Evolutionary conservation across 2,329 filamentous ascomycete genomes (phyloP).

Genomic region (Calonectria multiphialidica): DNA sequence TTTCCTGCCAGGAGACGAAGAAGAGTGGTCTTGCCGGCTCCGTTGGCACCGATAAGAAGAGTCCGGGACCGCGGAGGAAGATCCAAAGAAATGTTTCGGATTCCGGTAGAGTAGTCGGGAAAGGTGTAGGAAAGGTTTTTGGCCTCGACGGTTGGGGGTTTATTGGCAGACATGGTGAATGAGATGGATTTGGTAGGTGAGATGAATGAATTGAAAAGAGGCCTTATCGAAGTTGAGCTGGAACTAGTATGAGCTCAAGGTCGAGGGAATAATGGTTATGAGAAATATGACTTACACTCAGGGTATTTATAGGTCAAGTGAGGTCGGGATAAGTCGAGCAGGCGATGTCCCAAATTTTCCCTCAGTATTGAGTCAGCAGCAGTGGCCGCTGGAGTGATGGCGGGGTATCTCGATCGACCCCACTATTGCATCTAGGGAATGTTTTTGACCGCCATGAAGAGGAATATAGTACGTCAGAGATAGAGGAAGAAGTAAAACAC

Average conservation of each 20-base stretch:
- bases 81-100: constrained; percentile 78
- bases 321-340: neutral
- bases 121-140: constrained; percentile 88
- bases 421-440: constrained; percentile 23
- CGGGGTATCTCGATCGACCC: constrained; percentile 36
- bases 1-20: constrained; percentile 95
- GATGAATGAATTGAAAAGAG: neutral
- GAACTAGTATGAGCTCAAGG: neutral
- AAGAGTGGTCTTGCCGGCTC: constrained; percentile 96
- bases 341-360: constrained; percentile 29
- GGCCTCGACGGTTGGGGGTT: constrained; percentile 75
- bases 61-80: constrained; percentile 89
- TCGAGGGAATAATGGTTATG: neutral
- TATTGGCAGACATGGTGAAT: constrained; percentile 45
- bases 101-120: constrained; percentile 84
- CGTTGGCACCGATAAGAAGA: constrained; percentile 94
- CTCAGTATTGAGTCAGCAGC: neutral
- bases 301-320: neutral
- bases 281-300: neutral
- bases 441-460: neutral
- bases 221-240: neutral
- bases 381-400: constrained; percentile 24
- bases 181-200: neutral
- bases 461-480: neutral
- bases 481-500: too few species aligned